A percentile compares a stretch with the other conserved stretches of the same genome.
Evolutionary conservation across 106 monocot species (phyloP).

Genomic region (Narthecium ossifragum): DNA sequence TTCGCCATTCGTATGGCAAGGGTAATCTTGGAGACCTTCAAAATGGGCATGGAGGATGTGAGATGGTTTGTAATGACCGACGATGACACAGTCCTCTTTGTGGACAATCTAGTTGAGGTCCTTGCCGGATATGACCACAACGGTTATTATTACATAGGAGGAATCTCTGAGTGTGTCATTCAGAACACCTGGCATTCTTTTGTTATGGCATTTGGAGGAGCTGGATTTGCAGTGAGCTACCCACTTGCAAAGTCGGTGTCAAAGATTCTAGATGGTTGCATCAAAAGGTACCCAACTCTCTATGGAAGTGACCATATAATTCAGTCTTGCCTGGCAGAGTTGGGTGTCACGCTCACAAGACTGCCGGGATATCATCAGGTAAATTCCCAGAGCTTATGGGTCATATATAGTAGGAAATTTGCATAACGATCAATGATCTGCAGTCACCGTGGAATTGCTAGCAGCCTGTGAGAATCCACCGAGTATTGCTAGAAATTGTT

Average conservation of each 20-base stretch:
- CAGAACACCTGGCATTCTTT: constrained; percentile 1
- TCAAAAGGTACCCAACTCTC: neutral
- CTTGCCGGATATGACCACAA: constrained; percentile 1
- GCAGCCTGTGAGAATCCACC: too few species aligned
- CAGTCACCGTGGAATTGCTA: too few species aligned
- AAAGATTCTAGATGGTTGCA: constrained; percentile 1
- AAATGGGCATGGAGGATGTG: neutral
- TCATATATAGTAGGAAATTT: too few species aligned
- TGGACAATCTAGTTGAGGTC: constrained; percentile 11
- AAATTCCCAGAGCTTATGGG: too few species aligned
- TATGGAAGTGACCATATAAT: constrained; percentile 2
- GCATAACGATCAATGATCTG: too few species aligned
- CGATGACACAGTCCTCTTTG: constrained; percentile 18
- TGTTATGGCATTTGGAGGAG: constrained; percentile 8
- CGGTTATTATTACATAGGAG: constrained; percentile 11
- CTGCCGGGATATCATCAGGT: constrained; percentile 12
- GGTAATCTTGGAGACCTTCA: constrained; percentile 3
- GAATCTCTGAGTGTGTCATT: constrained; percentile 5
- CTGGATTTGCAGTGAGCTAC: constrained; percentile 5
- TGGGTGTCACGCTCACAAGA: constrained; percentile 8
- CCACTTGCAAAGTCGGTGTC: neutral
- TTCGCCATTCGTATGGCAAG: constrained; percentile 1
- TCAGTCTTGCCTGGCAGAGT: constrained; percentile 8
- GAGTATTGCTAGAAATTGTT: too few species aligned
- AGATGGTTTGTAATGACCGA: constrained; percentile 20